Conservation (phyloP, 108 stramenopile species). For the Fragilariopsis cylindrus region DNA sequence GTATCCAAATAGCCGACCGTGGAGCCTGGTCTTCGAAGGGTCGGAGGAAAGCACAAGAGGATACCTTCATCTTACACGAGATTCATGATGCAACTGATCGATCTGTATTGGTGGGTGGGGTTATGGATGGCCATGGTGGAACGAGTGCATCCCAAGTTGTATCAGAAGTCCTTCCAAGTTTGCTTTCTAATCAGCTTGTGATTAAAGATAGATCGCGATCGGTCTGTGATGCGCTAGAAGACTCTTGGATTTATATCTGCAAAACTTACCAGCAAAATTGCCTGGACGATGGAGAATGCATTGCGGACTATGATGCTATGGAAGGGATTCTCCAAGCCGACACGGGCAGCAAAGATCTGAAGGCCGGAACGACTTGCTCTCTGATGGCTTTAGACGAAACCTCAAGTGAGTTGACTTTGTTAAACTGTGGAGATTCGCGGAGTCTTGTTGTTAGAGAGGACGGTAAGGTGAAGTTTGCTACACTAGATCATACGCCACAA, state of each 20-base stretch:
- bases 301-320: constrained; percentile 68
- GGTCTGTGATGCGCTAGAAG: constrained; percentile 40
- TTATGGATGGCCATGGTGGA: constrained; percentile 85
- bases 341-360: constrained; percentile 56
- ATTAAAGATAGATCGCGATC: constrained; percentile 10
- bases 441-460: constrained; percentile 48
- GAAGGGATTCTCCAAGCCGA: constrained; percentile 71
- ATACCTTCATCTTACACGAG: constrained; percentile 72
- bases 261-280: constrained; percentile 60
- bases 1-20: constrained; percentile 46
- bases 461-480: constrained; percentile 53
- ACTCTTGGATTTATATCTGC: constrained; percentile 57
- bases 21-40: constrained; percentile 80
- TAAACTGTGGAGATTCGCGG: constrained; percentile 84
- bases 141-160: constrained; percentile 60
- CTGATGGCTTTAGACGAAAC: constrained; percentile 58
- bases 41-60: constrained; percentile 70
- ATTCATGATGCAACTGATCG: constrained; percentile 54
- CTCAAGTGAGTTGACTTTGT: constrained; percentile 51
- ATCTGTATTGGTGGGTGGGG: constrained; percentile 65
- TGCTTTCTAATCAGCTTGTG: constrained; percentile 50
- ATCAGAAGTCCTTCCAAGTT: constrained; percentile 48
- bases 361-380: constrained; percentile 74
- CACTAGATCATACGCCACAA: constrained; percentile 76
- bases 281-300: constrained; percentile 48